Evolutionary conservation across 371 early-diverging fungal genomes (phyloP).

Genomic region (Mortierella sp.): DNA sequence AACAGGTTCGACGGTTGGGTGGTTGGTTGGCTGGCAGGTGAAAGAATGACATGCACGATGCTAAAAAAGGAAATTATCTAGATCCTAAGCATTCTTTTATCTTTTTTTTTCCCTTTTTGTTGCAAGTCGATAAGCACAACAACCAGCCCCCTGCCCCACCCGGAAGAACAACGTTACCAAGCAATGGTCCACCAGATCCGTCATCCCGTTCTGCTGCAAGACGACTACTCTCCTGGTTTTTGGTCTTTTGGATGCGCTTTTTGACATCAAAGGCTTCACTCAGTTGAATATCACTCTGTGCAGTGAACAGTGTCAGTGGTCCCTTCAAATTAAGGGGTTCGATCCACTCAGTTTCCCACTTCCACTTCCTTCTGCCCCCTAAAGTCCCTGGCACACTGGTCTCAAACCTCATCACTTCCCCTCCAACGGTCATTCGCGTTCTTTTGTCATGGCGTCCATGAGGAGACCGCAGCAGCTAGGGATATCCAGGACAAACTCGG

Average conservation of each 20-base stretch:
- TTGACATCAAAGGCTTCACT: background rate
- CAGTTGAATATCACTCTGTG: background rate
- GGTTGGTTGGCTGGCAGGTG: background rate
- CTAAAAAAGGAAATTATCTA: constrained; percentile 1
- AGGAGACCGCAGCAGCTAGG: background rate
- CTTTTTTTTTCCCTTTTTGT: background rate
- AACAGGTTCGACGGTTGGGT: background rate
- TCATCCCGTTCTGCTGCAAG: too few species aligned
- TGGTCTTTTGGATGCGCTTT: background rate
- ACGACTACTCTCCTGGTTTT: background rate
- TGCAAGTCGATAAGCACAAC: background rate
- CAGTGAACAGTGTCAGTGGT: background rate
- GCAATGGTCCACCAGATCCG: background rate
- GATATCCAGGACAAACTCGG: background rate
- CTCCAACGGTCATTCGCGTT: background rate
- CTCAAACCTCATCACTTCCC: background rate
- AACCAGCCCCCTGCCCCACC: background rate
- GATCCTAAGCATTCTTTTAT: background rate
- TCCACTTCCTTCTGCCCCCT: background rate
- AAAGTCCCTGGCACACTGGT: background rate
- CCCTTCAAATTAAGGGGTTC: background rate
- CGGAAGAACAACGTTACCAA: constrained; percentile 4
- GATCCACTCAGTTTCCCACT: background rate
- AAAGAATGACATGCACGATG: constrained; percentile 2
- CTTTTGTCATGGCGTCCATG: background rate